A percentile compares a stretch with the other conserved stretches of the same genome.
These are phyloP conservation scores for Yamadazyma insecticola DNA, from an alignment of 805 yeast species.

Conservation along the genomic window DNA sequence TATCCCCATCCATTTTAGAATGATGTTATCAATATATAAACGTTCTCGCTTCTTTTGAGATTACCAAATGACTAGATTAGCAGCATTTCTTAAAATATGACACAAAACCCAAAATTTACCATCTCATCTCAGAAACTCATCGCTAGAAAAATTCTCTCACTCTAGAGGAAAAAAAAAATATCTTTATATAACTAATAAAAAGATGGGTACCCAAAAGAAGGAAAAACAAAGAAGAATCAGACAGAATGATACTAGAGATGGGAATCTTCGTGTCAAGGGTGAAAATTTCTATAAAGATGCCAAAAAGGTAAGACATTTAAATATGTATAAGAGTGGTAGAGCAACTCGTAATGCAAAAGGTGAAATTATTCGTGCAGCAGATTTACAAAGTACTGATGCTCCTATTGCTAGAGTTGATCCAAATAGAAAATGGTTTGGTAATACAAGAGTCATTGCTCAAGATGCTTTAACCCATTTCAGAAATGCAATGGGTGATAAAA, in stretches of 20 bases:
- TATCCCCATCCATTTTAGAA: not conserved
- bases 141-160: constrained; percentile 4
- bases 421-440: constrained; percentile 96
- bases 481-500: constrained; percentile 85
- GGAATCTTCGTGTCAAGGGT: constrained; percentile 90
- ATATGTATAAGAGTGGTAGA: constrained; percentile 90
- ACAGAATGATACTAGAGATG: constrained; percentile 78
- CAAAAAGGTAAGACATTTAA: constrained; percentile 81
- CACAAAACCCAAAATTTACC: no score
- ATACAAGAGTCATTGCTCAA: constrained; percentile 94
- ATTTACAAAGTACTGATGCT: constrained; percentile 77
- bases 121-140: constrained; percentile 3
- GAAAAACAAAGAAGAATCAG: constrained; percentile 84
- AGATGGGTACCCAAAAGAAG: constrained; percentile 91
- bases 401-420: constrained; percentile 95
- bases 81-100: not conserved
- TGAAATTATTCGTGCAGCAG: constrained; percentile 82
- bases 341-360: constrained; percentile 86
- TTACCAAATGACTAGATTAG: not conserved
- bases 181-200: not conserved
- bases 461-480: constrained; percentile 93
- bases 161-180: no score
- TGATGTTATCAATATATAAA: no score
- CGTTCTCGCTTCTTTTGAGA: no score
- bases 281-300: constrained; percentile 96